Evolutionary conservation across 331 rosid genomes (phyloP), one percentile per base, ranked within the genome.

Genomic region (Quercus tomentella): DNA sequence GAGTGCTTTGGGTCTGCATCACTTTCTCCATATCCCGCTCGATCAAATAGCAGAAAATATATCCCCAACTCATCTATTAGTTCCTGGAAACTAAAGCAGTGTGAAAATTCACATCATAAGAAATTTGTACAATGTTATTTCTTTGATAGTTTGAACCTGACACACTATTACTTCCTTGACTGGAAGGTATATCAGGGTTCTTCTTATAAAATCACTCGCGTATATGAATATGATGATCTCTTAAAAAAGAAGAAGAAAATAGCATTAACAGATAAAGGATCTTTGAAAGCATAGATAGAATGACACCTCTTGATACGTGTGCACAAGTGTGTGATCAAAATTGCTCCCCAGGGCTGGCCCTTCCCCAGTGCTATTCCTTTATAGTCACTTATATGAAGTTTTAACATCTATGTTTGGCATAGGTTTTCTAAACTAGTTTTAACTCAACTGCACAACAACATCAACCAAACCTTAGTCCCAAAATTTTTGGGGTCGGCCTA

Each of bases 21-120:
- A 82, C 99, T 95, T 35, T 90, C 96, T 77, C 99, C 99, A 76
- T 95, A 95, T 8, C 99, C 99, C 37, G 99, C 97, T 12, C 98
- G 84, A 61, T 95, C 99, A 77, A 85, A 91, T 41, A 87, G 88
- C 86, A 95, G 84, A 88, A 91, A 84, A 84, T 90, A 93, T 85
- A 93, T 74, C 43, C 93, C 91, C 81, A 93, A 67, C 79, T 93
- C 92, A 63, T 91, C 94, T 83, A 93, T 88, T 68, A 93, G 87
- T 73, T 93, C 97, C 98, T 95, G 89, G 11, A 82, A 84, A 82
- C 73, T 84, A 77, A 71, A 82, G 70, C 85, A 84, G 14, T 76
- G 82, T 86, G 75, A 73, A 73, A 68, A 80, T 72, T 78, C 83
- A 81, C 84, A 65, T 82, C 73, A 72, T 16, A 76, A 15, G 23